phyloP scores from a whole-genome alignment of 148 eudicot genomes.

The Rhododendron ovatum region DNA sequence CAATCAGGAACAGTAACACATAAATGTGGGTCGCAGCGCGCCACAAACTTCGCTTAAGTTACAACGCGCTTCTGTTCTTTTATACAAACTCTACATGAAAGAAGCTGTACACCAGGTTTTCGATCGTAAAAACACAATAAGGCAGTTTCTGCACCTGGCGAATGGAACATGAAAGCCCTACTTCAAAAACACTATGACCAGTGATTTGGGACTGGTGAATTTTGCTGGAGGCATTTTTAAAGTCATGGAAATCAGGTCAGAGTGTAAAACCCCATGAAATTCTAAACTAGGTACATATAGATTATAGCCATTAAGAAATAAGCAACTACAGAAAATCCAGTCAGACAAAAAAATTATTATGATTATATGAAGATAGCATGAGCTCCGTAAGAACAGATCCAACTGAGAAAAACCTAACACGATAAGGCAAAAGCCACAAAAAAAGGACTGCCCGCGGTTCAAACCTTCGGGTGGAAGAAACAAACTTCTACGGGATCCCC shows the following conservation, averaged over 20 bases:
- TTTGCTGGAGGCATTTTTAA: background rate
- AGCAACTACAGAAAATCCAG: background rate
- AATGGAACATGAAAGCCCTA: background rate
- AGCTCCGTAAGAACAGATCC: background rate
- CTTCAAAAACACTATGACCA: too few species aligned
- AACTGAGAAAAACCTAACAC: background rate
- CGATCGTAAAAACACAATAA: too few species aligned
- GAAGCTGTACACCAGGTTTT: background rate
- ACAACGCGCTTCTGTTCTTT: background rate
- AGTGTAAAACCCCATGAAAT: background rate
- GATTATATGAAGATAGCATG: background rate
- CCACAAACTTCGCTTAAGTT: too few species aligned
- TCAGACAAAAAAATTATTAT: background rate
- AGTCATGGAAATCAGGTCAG: too few species aligned
- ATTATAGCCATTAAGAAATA: background rate
- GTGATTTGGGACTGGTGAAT: too few species aligned
- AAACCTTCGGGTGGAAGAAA: background rate
- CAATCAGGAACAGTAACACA: background rate
- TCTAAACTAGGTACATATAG: background rate
- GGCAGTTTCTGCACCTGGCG: background rate
- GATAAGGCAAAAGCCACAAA: background rate
- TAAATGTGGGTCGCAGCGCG: too few species aligned
- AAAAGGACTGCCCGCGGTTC: background rate
- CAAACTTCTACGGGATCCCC: background rate
- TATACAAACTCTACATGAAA: background rate